phyloP scores from a whole-genome alignment of 2,329 filamentous ascomycete species.

The Penicillium sp. region DNA sequence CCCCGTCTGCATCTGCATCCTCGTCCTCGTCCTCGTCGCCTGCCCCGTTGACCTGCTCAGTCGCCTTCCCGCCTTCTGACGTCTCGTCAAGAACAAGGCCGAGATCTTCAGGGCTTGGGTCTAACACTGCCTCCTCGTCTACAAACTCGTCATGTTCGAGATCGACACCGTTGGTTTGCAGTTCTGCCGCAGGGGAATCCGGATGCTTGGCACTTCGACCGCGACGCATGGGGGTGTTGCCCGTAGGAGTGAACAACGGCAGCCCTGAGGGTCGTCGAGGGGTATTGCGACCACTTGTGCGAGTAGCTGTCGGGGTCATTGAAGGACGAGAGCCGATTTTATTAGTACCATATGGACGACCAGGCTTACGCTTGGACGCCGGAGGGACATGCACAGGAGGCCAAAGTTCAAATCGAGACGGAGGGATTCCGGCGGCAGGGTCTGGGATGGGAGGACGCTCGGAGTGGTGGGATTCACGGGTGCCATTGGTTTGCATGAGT shows the following conservation, averaged over 20 bases:
- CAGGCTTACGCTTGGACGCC: constrained; percentile 39
- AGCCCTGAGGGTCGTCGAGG: constrained; percentile 39
- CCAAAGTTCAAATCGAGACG: constrained; percentile 49
- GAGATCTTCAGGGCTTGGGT: constrained; percentile 16
- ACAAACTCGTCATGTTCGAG: constrained; percentile 4
- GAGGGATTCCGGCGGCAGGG: constrained; percentile 43
- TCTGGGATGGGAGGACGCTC: constrained; percentile 26
- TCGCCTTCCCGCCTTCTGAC: constrained; percentile 6
- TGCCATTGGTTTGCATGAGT: constrained; percentile 32
- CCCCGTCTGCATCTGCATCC: constrained; percentile 3
- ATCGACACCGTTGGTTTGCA: constrained; percentile 31
- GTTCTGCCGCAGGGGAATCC: constrained; percentile 34
- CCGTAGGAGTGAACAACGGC: constrained; percentile 34
- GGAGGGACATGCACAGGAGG: constrained; percentile 45
- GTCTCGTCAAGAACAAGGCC: constrained; percentile 9
- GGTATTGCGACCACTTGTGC: constrained; percentile 42
- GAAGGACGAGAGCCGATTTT: constrained; percentile 27
- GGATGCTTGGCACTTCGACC: constrained; percentile 40
- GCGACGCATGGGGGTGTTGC: constrained; percentile 35
- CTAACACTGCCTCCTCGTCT: constrained; percentile 18
- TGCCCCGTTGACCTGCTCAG: constrained; percentile 12
- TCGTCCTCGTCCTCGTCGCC: neutral
- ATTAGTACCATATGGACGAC: constrained; percentile 42
- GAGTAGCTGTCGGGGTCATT: constrained; percentile 38
- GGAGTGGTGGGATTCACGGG: constrained; percentile 22